Base-by-base conservation (phyloP, 805 yeast genomes). In the Monosporozyma solicola region DNA sequence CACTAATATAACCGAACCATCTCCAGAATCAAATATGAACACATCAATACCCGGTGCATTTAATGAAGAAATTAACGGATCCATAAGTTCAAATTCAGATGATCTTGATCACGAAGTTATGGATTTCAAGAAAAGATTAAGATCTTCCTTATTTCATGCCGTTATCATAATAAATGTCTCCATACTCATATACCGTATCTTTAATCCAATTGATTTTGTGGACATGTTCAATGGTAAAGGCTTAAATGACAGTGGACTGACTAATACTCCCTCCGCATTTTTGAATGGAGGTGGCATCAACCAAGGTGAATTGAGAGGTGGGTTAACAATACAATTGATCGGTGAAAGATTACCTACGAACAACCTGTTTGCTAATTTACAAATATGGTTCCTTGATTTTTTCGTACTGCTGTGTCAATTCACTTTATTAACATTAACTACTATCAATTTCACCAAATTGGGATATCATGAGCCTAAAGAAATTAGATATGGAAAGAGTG, bases 301-400 rank as follows among this genome's bases (percentile, higher is more conserved):
- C 13, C 59, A 57, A 51, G 71, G 71, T 35, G 69, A 67, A 50
- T 45, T 59, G 41, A 57, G 59, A 43, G 80, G 80, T 1, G 60
- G 69, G n/a, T 53, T 73, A 20, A 59, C 72, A 3, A 49, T 78
- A 27, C 78, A 76, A 55, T 57, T 78, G 20, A 73, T 79, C 24
- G 84, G 84, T 0, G 83, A 80, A 53, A 56, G 57, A 32, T 60
- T 65, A 35, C 75, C 70, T 54, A 65, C 47, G 54, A 71, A 60
- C 52, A 71, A 58, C 53, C 61, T 55, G 47, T 65, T 45, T 41
- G 75, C 57, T 55, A 74, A 55, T 67, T 59, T 61, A 51, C 66
- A 50, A 49, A 57, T 63, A 48, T 55, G 62, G 22, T 59, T 59
- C 56, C 16, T 43, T 3, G 62, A 71, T 55, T 35, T 65, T 59